These are phyloP conservation scores for Magnaporthiopsis rhizophila DNA, from an alignment of 2,329 filamentous ascomycete genomes.

Conservation along the genomic window DNA sequence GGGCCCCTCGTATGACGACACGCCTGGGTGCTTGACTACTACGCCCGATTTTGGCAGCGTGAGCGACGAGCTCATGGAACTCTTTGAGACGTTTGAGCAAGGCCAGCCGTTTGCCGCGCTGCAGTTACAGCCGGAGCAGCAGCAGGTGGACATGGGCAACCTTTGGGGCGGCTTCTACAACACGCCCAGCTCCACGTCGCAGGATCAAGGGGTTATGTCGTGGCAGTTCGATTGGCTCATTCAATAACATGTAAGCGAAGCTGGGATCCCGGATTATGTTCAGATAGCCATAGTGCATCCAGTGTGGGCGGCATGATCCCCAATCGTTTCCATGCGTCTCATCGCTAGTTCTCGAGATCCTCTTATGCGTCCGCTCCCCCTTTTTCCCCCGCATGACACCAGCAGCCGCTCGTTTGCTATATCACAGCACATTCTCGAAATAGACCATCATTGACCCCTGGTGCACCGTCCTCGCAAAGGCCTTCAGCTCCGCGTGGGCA, in stretches of 20 bases:
- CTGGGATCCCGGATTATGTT: too few species aligned
- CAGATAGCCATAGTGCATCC: too few species aligned
- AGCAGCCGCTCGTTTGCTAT: too few species aligned
- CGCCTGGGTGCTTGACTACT: constrained; percentile 1
- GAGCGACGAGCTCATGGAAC: constrained; percentile 25
- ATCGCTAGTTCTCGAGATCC: too few species aligned
- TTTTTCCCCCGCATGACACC: too few species aligned
- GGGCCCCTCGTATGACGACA: constrained; percentile 5
- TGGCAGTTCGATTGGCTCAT: constrained; percentile 25
- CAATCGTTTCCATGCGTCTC: too few species aligned
- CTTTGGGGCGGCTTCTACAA: constrained; percentile 9
- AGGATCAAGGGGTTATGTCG: constrained; percentile 19
- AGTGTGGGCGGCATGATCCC: too few species aligned
- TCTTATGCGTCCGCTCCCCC: too few species aligned
- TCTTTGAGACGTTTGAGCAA: constrained; percentile 27
- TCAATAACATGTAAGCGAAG: neutral
- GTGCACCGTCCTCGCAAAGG: constrained; percentile 22
- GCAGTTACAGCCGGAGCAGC: neutral
- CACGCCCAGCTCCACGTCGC: neutral
- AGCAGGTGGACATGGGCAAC: neutral
- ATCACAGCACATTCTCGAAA: constrained; percentile 27
- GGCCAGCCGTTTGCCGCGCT: constrained; percentile 1
- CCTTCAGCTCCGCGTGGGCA: constrained; percentile 23
- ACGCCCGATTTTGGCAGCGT: constrained; percentile 10
- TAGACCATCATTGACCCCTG: constrained; percentile 43